A percentile compares a stretch with the other conserved stretches of the same genome.
These are phyloP conservation scores for Triglochin maritima DNA, from an alignment of 106 monocot species.

Conservation along the genomic window DNA sequence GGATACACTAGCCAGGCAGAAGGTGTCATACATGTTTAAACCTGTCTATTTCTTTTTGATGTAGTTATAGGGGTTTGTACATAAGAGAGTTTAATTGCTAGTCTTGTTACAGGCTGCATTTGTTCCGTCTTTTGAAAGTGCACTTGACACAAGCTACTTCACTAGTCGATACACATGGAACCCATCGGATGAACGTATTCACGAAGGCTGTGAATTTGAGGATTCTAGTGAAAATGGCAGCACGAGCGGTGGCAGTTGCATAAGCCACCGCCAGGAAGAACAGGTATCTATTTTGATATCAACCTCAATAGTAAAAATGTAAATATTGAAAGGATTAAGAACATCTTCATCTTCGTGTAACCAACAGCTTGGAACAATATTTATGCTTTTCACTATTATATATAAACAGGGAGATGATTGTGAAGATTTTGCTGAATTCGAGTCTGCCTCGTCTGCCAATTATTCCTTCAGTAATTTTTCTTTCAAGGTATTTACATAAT, in stretches of 20 bases:
- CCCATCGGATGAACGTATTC: slow-evolving; percentile 72
- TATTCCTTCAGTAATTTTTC: slow-evolving; percentile 98
- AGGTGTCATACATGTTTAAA: slow-evolving; percentile 31
- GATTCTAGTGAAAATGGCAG: slow-evolving; percentile 86
- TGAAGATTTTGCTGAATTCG: slow-evolving; percentile 60
- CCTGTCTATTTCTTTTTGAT: background rate
- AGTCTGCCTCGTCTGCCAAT: slow-evolving; percentile 49
- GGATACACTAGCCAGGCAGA: slow-evolving; percentile 95
- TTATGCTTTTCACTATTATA: background rate
- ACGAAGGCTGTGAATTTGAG: slow-evolving; percentile 77
- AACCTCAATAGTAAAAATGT: background rate
- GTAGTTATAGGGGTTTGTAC: background rate
- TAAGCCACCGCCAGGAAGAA: slow-evolving; percentile 82
- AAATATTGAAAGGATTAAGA: background rate
- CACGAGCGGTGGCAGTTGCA: slow-evolving; percentile 73
- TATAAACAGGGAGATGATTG: slow-evolving; percentile 54
- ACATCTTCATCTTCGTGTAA: background rate
- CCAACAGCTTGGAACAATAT: background rate
- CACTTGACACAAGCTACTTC: slow-evolving; percentile 94
- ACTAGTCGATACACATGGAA: slow-evolving; percentile 95
- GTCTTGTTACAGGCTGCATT: slow-evolving; percentile 74
- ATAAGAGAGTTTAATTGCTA: background rate
- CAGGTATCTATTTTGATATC: slow-evolving; percentile 25
- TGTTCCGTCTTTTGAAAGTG: slow-evolving; percentile 87
- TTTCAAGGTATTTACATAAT: slow-evolving; percentile 58